phyloP scores from a whole-genome alignment of 768 basidiomycete genomes.

The Asterophora parasitica region DNA sequence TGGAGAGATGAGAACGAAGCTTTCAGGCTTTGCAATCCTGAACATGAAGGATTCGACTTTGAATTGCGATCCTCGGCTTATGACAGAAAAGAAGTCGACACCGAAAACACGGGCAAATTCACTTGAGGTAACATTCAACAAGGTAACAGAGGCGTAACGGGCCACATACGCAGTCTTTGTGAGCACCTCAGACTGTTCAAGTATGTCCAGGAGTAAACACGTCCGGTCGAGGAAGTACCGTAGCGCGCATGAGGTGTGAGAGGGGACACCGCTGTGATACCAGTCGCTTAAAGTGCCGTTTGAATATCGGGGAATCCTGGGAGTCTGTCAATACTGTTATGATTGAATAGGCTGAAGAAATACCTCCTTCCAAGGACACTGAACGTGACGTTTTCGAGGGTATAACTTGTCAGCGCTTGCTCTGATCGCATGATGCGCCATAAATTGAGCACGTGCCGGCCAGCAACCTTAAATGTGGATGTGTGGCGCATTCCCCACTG shows the following conservation, averaged over 20 bases:
- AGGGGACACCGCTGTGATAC: constrained; percentile 58
- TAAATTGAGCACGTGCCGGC: constrained; percentile 87
- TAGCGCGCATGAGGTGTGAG: constrained; percentile 50
- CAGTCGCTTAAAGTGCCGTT: constrained; percentile 57
- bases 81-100: constrained; percentile 93
- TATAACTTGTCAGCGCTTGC: constrained; percentile 69
- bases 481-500: constrained; percentile 72
- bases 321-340: constrained; percentile 1
- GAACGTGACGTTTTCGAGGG: constrained; percentile 87
- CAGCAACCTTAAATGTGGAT: constrained; percentile 78
- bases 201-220: constrained; percentile 66
- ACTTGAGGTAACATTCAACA: constrained; percentile 35
- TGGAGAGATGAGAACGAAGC: constrained; percentile 85
- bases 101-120: constrained; percentile 98
- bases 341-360: constrained; percentile 9
- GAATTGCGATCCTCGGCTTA: constrained; percentile 94
- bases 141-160: background rate
- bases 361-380: constrained; percentile 76
- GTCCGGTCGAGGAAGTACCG: constrained; percentile 63
- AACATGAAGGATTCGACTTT: constrained; percentile 99
- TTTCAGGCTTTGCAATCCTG: constrained; percentile 94
- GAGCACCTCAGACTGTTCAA: constrained; percentile 76
- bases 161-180: constrained; percentile 82
- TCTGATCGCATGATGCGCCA: constrained; percentile 93
- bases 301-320: constrained; percentile 70